Evolutionary conservation across 2,329 filamentous ascomycete species (phyloP), one percentile per base, ranked within the genome.

Genomic region (Bipolaris gigantea): DNA sequence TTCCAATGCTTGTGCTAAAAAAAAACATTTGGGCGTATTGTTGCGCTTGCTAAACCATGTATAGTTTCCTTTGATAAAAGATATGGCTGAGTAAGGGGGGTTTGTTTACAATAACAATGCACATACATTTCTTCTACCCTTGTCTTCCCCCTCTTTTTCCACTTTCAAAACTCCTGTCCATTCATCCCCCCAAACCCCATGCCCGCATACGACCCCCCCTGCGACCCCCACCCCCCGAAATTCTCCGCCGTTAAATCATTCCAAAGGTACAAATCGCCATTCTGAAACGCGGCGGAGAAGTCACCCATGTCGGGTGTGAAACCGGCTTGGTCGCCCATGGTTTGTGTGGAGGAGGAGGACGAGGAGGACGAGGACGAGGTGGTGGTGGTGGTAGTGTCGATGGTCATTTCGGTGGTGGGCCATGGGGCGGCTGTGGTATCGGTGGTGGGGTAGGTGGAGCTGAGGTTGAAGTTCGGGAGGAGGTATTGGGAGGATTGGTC

Each of bases 181-280:
- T 63, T 62, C 39, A 67, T 36, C 1, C 52, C 40, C 8, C 62
- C 65, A 48, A 69, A 71, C 6, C 66, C 64, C 50, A 67, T 52
- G 5, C 67, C 63, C 6, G 54, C 62, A 34, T 69, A 72, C 30
- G 66, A 48, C 4, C 57, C 60, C 2, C 61, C 61, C 48, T 69
- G 70, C 2, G 67, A 63, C 2, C 67, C 64, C 70, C 70, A 73
- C 0, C 67, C 66, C 11, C 66, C 69, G 36, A 67, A 69, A 33
- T 61, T 69, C n/a, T 73, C 70, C 1, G 54, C 60, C 11, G 62
- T 64, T n/a, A 67, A 57, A 25, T 72, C 71, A 43, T 73, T 71
- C 71, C 71, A 74, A 1, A 74, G 56, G 51, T 73, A 73, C 48
- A 74, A 57, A 49, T 74, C 71, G 8, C 71, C 71, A 18, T 73